Conservation (phyloP, 257 asterid species). For the Solanum bulbocastanum region DNA sequence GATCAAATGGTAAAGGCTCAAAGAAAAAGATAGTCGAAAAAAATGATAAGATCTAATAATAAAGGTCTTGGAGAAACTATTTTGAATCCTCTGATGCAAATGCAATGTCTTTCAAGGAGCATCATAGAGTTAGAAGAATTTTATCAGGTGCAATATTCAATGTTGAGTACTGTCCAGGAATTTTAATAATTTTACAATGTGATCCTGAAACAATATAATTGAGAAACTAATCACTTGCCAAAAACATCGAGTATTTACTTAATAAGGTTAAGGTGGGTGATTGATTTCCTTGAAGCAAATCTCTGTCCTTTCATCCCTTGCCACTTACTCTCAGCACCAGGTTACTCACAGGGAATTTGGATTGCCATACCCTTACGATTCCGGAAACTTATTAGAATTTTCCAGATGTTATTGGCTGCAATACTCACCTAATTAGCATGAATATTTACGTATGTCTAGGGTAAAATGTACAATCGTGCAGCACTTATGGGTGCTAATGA, state of each 20-base stretch:
- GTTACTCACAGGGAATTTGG: neutral
- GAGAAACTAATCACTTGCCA: neutral
- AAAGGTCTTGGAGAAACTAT: neutral
- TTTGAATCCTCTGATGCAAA: neutral
- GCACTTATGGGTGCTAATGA: neutral
- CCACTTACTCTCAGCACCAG: neutral
- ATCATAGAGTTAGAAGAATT: neutral
- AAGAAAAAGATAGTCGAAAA: too few species aligned
- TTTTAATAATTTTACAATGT: neutral
- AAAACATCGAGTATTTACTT: neutral
- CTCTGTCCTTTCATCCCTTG: neutral
- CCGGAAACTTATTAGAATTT: neutral
- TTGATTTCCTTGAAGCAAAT: neutral
- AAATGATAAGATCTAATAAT: neutral
- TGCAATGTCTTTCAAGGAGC: neutral
- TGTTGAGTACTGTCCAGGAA: neutral
- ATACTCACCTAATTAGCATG: neutral
- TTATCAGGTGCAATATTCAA: neutral
- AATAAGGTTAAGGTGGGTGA: neutral
- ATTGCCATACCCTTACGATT: neutral
- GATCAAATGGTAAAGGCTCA: neutral
- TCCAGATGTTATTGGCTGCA: neutral
- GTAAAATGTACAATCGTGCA: neutral
- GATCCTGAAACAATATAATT: neutral
- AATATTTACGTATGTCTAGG: neutral